Evolutionary conservation across 441 rosid genomes (phyloP), one percentile per base, ranked within the genome.

Genomic region (Pelargonium fulgidum): DNA sequence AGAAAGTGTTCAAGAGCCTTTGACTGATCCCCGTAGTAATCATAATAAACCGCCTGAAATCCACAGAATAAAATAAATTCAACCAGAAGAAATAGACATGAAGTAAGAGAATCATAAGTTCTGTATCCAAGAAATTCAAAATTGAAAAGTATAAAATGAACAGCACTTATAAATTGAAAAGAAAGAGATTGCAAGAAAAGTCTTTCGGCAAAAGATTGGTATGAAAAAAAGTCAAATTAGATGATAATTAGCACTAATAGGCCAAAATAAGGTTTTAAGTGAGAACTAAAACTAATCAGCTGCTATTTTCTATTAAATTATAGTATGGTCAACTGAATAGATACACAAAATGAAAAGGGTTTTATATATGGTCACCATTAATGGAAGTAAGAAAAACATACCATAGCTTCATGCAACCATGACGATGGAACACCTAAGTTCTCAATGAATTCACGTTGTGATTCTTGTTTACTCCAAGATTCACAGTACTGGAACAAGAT

Each of bases 381-480:
- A 16, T 50, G 54, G 12, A 66, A 72, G 62, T 77, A 48, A 69
- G 48, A 69, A 66, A 62, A 63, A 33, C 75, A 68, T 89, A 92
- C 99, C 98, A 89, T 80, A 58, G 99, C 97, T 83, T 95, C 97
- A 76, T 90, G 95, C 87, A 95, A 77, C 99, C 99, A 92, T 66
- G 85, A 82, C 17, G 66, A 73, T 64, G 98, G 99, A 76, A 95
- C 71, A 69, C 88, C 93, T 77, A 95, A 82, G 64, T 83, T 76
- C 82, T 90, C 84, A 50, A 95, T 92, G 78, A 92, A 90, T 62
- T 80, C 82, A 50, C 81, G 81, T 44, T 95, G 99, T 48, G 87
- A 82, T 69, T 92, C 94, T 72, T 82, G 72, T 68, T 89, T 81
- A 83, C 87, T 87, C 98, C 99, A 95, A 68, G 79, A 82, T 82